Evolutionary conservation across 768 basidiomycete genomes (phyloP).

Genomic region (Boletus reticulatus): DNA sequence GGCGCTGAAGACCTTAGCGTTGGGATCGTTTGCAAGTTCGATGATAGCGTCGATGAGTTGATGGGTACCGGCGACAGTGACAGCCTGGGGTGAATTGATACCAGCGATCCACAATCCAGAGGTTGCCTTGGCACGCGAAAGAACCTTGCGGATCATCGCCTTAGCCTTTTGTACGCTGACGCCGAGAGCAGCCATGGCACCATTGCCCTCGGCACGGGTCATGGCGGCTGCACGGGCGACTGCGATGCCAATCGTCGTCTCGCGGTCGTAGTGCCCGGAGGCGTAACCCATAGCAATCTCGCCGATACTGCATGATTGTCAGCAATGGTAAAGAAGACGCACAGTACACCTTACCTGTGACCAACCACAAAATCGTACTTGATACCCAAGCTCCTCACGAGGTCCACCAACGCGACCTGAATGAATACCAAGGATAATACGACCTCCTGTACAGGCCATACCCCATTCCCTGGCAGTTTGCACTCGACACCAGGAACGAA

Average conservation of each 20-base stretch:
- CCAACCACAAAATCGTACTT: constrained; percentile 34
- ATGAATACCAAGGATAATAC: constrained; percentile 34
- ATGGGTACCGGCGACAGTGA: constrained; percentile 33
- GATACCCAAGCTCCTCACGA: constrained; percentile 32
- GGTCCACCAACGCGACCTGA: constrained; percentile 34
- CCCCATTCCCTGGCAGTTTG: constrained; percentile 20
- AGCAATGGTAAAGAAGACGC: not conserved
- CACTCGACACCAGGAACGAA: constrained; percentile 29
- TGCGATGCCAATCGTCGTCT: constrained; percentile 35
- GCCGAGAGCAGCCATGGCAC: constrained; percentile 35
- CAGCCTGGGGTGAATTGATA: constrained; percentile 37
- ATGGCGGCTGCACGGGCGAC: constrained; percentile 37
- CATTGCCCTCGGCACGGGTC: constrained; percentile 34
- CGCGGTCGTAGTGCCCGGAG: constrained; percentile 34
- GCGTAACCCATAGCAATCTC: constrained; percentile 39
- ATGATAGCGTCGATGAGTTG: constrained; percentile 32
- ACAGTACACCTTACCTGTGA: constrained; percentile 24
- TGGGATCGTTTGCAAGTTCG: constrained; percentile 25
- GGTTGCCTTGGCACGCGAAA: constrained; percentile 24
- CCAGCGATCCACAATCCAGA: constrained; percentile 35
- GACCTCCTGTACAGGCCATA: constrained; percentile 35
- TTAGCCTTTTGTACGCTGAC: constrained; percentile 33
- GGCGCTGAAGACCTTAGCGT: constrained; percentile 25
- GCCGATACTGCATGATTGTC: constrained; percentile 22
- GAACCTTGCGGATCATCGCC: constrained; percentile 32